Percentiles rank a stretch among this genome's conserved stretches.
phyloP scores from a whole-genome alignment of 192 early-diverging fungal species.

The Physocladia obscura region DNA sequence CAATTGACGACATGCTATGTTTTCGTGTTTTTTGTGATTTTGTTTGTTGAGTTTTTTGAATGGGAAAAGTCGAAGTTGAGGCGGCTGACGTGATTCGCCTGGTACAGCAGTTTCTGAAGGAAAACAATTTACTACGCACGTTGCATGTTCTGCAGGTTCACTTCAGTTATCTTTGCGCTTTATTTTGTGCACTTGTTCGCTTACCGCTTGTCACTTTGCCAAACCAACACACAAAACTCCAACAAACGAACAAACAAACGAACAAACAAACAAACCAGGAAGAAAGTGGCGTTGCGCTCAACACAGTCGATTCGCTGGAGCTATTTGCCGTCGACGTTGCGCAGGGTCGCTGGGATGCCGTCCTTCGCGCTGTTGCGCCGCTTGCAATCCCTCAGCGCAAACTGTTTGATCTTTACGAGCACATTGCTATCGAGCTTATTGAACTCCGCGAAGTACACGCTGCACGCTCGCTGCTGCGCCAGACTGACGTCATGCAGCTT shows the following conservation, averaged over 20 bases:
- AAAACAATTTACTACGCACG: conserved; percentile 81
- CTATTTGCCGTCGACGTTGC: conserved; percentile 72
- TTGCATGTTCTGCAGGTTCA: conserved; percentile 73
- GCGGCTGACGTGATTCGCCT: conserved; percentile 69
- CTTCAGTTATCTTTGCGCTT: background rate
- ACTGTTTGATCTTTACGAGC: conserved; percentile 86
- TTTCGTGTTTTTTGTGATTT: background rate
- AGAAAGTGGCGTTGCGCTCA: conserved; percentile 75
- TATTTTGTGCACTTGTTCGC: background rate
- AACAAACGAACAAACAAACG: no score
- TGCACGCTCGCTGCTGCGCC: conserved; percentile 77
- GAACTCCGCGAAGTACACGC: conserved; percentile 81
- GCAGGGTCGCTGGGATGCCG: conserved; percentile 83
- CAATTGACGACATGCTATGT: conserved; percentile 25
- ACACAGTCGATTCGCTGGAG: conserved; percentile 82
- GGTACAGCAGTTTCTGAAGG: conserved; percentile 90
- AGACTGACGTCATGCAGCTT: conserved; percentile 89
- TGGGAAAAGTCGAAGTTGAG: conserved; percentile 14
- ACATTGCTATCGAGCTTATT: conserved; percentile 84
- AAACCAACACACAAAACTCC: background rate
- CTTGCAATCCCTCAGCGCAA: conserved; percentile 52
- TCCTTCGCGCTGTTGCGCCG: conserved; percentile 56
- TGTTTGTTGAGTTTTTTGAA: background rate
- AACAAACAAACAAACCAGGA: no score
- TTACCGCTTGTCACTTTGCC: background rate